Evolutionary conservation across 2,329 filamentous ascomycete genomes (phyloP), one percentile per base, ranked within the genome.

Genomic region (Fusarium sp.): DNA sequence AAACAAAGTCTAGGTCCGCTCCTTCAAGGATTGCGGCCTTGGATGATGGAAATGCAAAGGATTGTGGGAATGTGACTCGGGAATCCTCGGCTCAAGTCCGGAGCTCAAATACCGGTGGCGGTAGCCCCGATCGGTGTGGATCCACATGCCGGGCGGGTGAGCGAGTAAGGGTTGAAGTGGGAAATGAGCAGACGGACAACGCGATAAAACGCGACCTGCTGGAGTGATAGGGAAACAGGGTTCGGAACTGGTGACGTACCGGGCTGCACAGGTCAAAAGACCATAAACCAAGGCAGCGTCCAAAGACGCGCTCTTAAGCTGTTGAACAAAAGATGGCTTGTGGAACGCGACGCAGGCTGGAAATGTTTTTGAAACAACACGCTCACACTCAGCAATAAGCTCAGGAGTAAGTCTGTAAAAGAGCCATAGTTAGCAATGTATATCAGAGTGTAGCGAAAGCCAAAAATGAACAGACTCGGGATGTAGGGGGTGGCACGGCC

Each of bases 301-400:
- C 33, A 88, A 81, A 4, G 82, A 81, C 22, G 80, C 82, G 70
- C 81, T 85, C 79, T 88, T 88, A 50, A 88, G 81, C 74, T 88
- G 86, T 76, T 87, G 85, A 33, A 88, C 75, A 76, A 88, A 88
- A 4, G 86, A 86, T 9, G 86, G 86, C 78, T 88, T 88, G 79
- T 88, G 86, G 74, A 88, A 88, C 72, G 86, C 86, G 41, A 88
- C 85, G 73, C 85, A 88, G 65, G 86, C 85, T 39, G 86, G 86
- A 70, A 88, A 82, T 15, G 85, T 87, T 80, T 87, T 88, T 71
- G 82, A 84, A 71, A 88, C 84, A 73, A 88, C 85, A 59, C 86
- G 82, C 77, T 88, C 86, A 75, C 85, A 88, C 78, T 88, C 86
- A 68, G 82, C 78, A 64, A 87, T 80, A 64, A 88, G 79, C 74